Evolutionary conservation across 441 rosid species (phyloP).

Genomic region (Mallotus japonicus): DNA sequence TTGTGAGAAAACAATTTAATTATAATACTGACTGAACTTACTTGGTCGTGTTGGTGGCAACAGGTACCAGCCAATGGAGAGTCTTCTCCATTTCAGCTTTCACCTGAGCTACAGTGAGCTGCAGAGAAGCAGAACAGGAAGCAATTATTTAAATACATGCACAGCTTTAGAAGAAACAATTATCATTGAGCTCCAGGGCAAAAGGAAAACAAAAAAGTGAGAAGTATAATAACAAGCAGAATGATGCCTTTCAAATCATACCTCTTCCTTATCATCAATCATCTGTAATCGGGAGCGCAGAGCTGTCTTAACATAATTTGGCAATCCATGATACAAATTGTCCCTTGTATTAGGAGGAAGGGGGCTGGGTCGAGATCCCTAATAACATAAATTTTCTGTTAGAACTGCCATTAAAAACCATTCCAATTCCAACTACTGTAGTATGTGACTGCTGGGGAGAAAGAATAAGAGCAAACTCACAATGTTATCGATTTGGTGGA

Average conservation of each 20-base stretch:
- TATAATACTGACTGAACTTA: conserved; percentile 27
- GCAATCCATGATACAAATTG: conserved; percentile 68
- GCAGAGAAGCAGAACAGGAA: conserved; percentile 33
- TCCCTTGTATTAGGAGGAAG: conserved; percentile 86
- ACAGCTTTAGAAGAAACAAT: neutral
- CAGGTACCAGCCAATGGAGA: conserved; percentile 76
- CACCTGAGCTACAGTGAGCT: conserved; percentile 61
- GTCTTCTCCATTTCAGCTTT: conserved; percentile 87
- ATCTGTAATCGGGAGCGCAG: conserved; percentile 58
- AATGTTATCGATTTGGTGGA: conserved; percentile 82
- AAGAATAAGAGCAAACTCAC: conserved; percentile 41
- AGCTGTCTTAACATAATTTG: conserved; percentile 61
- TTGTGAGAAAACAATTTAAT: neutral
- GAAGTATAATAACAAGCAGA: neutral
- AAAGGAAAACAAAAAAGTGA: neutral
- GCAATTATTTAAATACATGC: neutral
- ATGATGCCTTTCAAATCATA: conserved; percentile 24
- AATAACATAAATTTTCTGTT: conserved; percentile 10
- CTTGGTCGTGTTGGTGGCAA: conserved; percentile 81
- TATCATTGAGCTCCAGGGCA: conserved; percentile 5
- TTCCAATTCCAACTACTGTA: neutral
- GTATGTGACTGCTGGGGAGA: conserved; percentile 6
- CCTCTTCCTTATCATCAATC: conserved; percentile 61
- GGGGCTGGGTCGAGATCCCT: conserved; percentile 78
- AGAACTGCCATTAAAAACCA: conserved; percentile 6